Evolutionary conservation across 1,284 basidiomycete species (phyloP).

Genomic region (Malassezia equina): DNA sequence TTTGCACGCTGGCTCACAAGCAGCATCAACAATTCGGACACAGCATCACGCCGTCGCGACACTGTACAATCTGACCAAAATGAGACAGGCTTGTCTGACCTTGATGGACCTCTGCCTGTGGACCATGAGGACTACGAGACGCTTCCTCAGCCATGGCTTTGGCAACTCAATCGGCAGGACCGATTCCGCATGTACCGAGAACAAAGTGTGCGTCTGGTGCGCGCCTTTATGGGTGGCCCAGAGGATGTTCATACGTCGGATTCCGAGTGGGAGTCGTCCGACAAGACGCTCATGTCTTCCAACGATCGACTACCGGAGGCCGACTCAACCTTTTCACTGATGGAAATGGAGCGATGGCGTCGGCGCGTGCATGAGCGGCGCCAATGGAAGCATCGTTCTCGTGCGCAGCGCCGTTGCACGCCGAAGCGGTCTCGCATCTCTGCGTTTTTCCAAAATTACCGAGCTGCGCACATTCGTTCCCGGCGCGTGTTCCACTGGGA

Average conservation of each 20-base stretch:
- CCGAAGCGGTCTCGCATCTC: slow-evolving; percentile 8
- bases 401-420: neutral
- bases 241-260: neutral
- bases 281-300: neutral
- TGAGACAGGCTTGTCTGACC: slow-evolving; percentile 9
- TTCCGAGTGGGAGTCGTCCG: slow-evolving; percentile 1
- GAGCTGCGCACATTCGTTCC: slow-evolving; percentile 13
- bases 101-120: slow-evolving; percentile 8
- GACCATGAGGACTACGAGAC: slow-evolving; percentile 11
- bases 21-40: slow-evolving; percentile 40
- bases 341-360: slow-evolving; percentile 10
- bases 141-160: slow-evolving; percentile 9
- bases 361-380: slow-evolving; percentile 7
- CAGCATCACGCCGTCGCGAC: slow-evolving; percentile 17
- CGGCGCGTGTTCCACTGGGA: slow-evolving; percentile 44
- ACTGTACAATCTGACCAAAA: slow-evolving; percentile 15
- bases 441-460: slow-evolving; percentile 13
- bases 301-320: neutral
- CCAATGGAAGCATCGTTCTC: neutral
- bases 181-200: slow-evolving; percentile 16
- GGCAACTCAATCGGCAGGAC: slow-evolving; percentile 18
- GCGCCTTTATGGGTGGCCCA: slow-evolving; percentile 33
- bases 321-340: neutral
- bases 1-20: slow-evolving; percentile 45
- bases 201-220: slow-evolving; percentile 30